Evolutionary conservation across 306 rosid genomes (phyloP), one percentile per base, ranked within the genome.

Genomic region (Vicia sativa): DNA sequence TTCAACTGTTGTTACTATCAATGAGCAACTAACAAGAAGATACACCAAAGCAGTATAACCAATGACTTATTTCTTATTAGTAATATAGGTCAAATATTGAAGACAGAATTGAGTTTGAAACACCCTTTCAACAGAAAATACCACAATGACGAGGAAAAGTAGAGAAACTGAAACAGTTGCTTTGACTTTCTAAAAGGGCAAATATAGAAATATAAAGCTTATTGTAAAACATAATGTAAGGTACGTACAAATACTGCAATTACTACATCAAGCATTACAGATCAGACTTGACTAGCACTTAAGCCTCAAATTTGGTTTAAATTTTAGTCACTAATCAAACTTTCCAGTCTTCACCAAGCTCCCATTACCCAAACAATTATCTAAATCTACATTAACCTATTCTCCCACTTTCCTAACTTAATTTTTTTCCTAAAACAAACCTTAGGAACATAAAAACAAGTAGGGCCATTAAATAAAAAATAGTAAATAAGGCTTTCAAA

Each of bases 121-220:
- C 9, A 7, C 25, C 31, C 28, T 56, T 46, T 53, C 53, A 68
- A 31, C 45, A 37, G 56, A 43, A 69, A 21, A 45, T 43, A 41
- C 35, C 70, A 75, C 70, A 38, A 45, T 82, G 87, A 42, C 87
- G 82, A 60, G 43, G 65, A 84, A 79, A 39, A 89, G 90, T 83
- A 78, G 77, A 82, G 4, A 29, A 66, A 75, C 29, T 35, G 41
- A 35, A 65, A 49, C 10, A 61, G 46, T 45, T 66, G 39, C 38
- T 48, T 68, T 59, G 57, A 45, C n/a, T 48, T 75, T 37, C 48
- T 49, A 49, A 49, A 11, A 50, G 7, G 28, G 12, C 58, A 16
- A 42, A 10, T 52, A 31, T 4, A 41, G 65, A 37, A n/a, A n/a
- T n/a, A n/a, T n/a, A n/a, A n/a, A n/a, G 52, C 19, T 6, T 14